phyloP scores from a whole-genome alignment of 2,329 filamentous ascomycete species.

The Aspergillus pseudoglaucus region DNA sequence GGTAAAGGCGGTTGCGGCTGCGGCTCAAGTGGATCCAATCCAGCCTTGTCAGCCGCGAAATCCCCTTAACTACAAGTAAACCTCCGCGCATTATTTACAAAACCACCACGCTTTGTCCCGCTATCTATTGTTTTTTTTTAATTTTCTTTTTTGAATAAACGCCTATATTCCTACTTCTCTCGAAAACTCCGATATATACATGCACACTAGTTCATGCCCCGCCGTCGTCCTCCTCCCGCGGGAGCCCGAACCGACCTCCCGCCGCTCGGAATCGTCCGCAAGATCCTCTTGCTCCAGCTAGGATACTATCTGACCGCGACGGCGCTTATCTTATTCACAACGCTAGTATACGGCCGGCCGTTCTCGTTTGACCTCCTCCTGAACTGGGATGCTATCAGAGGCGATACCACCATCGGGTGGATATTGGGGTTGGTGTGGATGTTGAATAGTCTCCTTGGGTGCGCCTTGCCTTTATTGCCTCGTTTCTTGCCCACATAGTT shows the following conservation, averaged over 20 bases:
- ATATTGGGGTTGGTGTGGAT: constrained; percentile 63
- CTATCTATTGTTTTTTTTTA: no score
- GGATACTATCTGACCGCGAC: constrained; percentile 59
- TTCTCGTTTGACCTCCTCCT: constrained; percentile 55
- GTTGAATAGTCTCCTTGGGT: constrained; percentile 60
- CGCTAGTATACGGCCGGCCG: constrained; percentile 56
- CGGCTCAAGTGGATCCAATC: background rate
- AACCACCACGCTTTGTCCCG: no score
- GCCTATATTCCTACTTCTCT: background rate
- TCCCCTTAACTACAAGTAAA: no score
- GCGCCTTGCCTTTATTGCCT: constrained; percentile 17
- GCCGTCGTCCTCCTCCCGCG: constrained; percentile 57
- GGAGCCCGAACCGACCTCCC: constrained; percentile 62
- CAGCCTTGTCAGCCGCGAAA: no score
- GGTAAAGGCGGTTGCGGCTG: background rate
- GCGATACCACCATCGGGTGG: constrained; percentile 65
- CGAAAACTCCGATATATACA: background rate
- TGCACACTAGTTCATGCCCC: constrained; percentile 31
- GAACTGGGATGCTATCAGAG: constrained; percentile 57
- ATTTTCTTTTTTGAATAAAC: no score
- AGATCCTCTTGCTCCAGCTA: constrained; percentile 59
- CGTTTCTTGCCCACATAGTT: background rate
- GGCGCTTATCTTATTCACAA: constrained; percentile 60
- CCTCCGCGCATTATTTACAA: no score
- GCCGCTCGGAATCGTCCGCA: constrained; percentile 59